These are phyloP conservation scores for Vitis hybrid DNA, from an alignment of 177 flowering plant genomes.

Conservation along the genomic window DNA sequence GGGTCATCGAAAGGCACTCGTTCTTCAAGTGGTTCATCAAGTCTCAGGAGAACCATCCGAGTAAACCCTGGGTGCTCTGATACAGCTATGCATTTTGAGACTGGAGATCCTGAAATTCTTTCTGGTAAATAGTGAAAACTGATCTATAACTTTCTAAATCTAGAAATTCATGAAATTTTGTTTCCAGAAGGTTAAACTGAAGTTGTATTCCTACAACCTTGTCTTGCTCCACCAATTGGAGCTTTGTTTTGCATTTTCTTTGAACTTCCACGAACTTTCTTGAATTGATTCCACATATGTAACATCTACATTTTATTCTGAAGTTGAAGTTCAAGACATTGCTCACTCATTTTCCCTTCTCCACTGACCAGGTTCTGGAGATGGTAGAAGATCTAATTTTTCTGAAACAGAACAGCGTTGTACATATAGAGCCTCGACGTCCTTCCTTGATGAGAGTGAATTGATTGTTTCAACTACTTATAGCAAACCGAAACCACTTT, in stretches of 20 bases:
- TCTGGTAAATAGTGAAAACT: constrained; percentile 29
- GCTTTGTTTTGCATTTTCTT: not conserved
- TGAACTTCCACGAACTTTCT: not conserved
- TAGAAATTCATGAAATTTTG: not conserved
- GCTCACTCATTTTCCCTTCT: constrained; percentile 4
- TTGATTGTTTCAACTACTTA: constrained; percentile 23
- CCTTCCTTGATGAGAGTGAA: constrained; percentile 20
- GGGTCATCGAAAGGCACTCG: constrained; percentile 18
- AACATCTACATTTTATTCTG: too few species aligned
- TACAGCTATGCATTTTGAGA: constrained; percentile 6
- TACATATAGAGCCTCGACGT: constrained; percentile 36
- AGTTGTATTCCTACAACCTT: too few species aligned
- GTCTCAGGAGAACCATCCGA: constrained; percentile 15
- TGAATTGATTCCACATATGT: not conserved
- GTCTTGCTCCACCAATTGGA: too few species aligned
- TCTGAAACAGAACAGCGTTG: constrained; percentile 32
- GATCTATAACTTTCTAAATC: not conserved
- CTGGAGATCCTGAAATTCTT: constrained; percentile 17
- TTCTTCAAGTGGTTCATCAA: constrained; percentile 14
- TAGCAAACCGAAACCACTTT: constrained; percentile 27
- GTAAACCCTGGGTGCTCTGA: constrained; percentile 8
- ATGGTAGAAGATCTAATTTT: constrained; percentile 15
- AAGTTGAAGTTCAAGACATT: not conserved
- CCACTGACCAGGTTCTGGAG: constrained; percentile 17
- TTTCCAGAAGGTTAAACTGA: too few species aligned